Evolutionary conservation across 1,284 basidiomycete genomes (phyloP), one percentile per base, ranked within the genome.

Genomic region (Sporisorium sorghi): DNA sequence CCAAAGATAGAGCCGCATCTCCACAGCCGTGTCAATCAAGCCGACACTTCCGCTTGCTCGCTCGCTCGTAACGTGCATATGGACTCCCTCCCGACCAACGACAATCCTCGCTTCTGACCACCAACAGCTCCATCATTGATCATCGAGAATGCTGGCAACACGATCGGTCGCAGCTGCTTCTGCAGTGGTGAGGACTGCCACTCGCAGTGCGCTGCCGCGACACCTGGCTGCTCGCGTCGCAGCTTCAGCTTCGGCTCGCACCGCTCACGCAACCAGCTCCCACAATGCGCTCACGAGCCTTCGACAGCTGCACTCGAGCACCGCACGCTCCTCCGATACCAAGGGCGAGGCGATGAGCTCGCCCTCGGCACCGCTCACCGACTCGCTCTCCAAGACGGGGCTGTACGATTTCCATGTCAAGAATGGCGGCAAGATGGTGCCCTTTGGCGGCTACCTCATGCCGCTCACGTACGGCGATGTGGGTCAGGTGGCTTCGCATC

Each of bases 361-460:
- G 10, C 58, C 65, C 7, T 46, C 65, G 32, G 48, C 60, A 19
- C 63, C 63, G 19, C 56, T 56, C 42, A 56, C 48, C 46, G 51
- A 58, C 23, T 33, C 53, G 5, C 58, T 73, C 48, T 73, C 69
- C 54, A 73, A 72, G 65, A 99, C 96, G 0, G 90, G 90, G 0
- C 87, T 99, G 30, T 94, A 97, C 81, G 92, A 96, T 79, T 96
- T 96, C 84, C 95, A 99, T 85, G 85, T 93, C 62, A 83, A 89
- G 73, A 88, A 94, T 83, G 91, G 89, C 39, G 97, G 91, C 17
- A 97, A 97, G 86, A 95, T 99, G 92, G 94, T 98, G 1, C 91
- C 93, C 0, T 99, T 98, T 84, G 95, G 93, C 1, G 96, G 96
- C 5, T 98, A 90, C 85, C 89, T 90, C 14, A 99, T 99, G 96